Percentiles rank a stretch among this genome's conserved stretches.
Conservation (phyloP, 495 filamentous ascomycete genomes). For the Talaromyces liani region DNA sequence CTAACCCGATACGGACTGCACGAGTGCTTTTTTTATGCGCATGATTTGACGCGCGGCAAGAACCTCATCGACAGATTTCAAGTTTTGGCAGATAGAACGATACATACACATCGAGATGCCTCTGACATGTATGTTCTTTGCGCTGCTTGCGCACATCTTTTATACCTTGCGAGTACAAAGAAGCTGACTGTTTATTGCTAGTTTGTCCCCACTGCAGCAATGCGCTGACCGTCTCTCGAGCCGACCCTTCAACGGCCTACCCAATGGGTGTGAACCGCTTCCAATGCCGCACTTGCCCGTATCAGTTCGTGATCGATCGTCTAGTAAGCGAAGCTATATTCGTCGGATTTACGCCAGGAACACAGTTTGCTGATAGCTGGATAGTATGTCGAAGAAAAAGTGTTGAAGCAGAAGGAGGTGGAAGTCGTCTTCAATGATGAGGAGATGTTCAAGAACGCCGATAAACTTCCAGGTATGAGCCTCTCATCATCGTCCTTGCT, state of each 20-base stretch:
- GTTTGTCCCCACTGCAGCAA: conserved; percentile 94
- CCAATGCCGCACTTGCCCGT: conserved; percentile 91
- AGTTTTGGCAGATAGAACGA: neutral
- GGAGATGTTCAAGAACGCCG: conserved; percentile 82
- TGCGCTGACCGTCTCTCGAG: conserved; percentile 64
- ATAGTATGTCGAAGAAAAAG: conserved; percentile 66
- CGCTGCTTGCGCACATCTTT: neutral
- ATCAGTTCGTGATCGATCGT: conserved; percentile 62
- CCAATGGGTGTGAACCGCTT: conserved; percentile 60
- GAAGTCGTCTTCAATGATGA: conserved; percentile 89
- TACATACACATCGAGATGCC: conserved; percentile 23
- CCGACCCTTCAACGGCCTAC: conserved; percentile 37
- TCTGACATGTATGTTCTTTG: conserved; percentile 32
- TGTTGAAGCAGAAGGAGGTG: conserved; percentile 68
- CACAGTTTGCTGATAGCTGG: conserved; percentile 16
- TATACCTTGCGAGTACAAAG: neutral
- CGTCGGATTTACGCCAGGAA: neutral
- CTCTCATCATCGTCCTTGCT: neutral
- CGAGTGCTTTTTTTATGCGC: neutral
- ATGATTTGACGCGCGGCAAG: neutral
- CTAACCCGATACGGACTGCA: neutral
- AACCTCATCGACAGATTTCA: neutral
- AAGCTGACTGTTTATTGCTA: conserved; percentile 20
- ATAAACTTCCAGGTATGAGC: conserved; percentile 59
- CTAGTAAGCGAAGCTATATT: neutral